Percentiles rank a stretch among this genome's conserved stretches.
Evolutionary conservation across 805 yeast genomes (phyloP).

Genomic region (Candida gorgasii): DNA sequence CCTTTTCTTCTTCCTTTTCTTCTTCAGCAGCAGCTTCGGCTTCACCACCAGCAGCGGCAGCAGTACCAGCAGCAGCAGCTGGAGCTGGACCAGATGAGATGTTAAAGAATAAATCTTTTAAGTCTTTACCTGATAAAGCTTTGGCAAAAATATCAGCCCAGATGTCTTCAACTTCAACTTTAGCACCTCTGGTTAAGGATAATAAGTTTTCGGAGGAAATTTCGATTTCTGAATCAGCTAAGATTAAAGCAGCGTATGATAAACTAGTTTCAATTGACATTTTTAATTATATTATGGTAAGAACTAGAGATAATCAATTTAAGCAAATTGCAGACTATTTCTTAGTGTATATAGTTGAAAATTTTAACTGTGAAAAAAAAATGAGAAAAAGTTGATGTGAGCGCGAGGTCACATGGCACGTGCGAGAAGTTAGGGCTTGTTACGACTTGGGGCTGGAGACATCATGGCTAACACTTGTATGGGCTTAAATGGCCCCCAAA

Average conservation of each 20-base stretch:
- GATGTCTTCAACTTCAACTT: conserved; percentile 46
- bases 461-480: no score
- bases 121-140: conserved; percentile 49
- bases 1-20: conserved; percentile 34
- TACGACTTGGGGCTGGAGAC: not conserved
- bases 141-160: conserved; percentile 51
- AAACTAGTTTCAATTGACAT: conserved; percentile 52
- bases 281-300: conserved; percentile 15
- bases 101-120: conserved; percentile 52
- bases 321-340: conserved; percentile 50
- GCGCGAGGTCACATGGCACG: conserved; percentile 1
- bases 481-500: no score
- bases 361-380: conserved; percentile 1
- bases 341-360: conserved; percentile 30
- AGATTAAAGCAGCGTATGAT: conserved; percentile 52
- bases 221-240: conserved; percentile 50
- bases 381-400: not conserved
- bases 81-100: conserved; percentile 47
- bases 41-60: conserved; percentile 36
- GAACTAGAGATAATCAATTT: conserved; percentile 52
- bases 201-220: conserved; percentile 47
- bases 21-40: conserved; percentile 36
- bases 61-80: conserved; percentile 37
- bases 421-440: not conserved
- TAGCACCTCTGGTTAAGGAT: conserved; percentile 41